Evolutionary conservation across 2,329 filamentous ascomycete genomes (phyloP).

Genomic region (Chaetomium globosum): DNA sequence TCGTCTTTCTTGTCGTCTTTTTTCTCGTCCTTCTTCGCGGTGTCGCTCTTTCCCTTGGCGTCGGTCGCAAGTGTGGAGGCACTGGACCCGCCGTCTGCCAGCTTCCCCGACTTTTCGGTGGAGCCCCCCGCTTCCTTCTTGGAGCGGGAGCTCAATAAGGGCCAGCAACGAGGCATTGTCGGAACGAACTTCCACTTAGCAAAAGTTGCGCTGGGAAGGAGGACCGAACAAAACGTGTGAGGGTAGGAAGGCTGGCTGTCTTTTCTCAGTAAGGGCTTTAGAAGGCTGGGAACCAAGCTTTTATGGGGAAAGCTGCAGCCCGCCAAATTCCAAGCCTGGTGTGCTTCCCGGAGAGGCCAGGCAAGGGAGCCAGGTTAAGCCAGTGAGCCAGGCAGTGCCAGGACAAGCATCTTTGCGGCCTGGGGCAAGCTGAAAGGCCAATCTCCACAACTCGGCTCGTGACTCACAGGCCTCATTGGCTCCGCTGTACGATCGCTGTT

Average conservation of each 20-base stretch:
- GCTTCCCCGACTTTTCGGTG: conserved; percentile 25
- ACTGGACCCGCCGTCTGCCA: conserved; percentile 27
- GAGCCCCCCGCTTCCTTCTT: conserved; percentile 25
- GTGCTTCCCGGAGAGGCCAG: not conserved
- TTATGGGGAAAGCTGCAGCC: conserved; percentile 2
- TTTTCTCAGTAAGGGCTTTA: no score
- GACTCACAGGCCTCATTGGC: conserved; percentile 30
- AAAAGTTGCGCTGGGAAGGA: not conserved
- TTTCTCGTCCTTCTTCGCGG: conserved; percentile 15
- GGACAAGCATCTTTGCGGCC: conserved; percentile 6
- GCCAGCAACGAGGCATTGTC: conserved; percentile 34
- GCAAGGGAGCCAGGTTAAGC: no score
- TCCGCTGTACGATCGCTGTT: not conserved
- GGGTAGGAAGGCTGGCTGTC: not conserved
- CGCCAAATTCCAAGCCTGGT: not conserved
- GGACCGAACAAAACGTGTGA: not conserved
- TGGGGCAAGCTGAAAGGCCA: conserved; percentile 19
- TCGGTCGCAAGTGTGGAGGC: conserved; percentile 27
- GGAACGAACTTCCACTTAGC: not conserved
- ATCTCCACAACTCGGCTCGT: conserved; percentile 32
- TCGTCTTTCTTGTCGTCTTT: conserved; percentile 11
- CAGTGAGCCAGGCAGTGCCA: not conserved
- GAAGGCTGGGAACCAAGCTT: conserved; percentile 7
- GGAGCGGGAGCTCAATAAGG: conserved; percentile 30
- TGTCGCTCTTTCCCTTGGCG: conserved; percentile 19